Conservation (phyloP, 306 rosid species). For the Cucurbita moschata region DNA sequence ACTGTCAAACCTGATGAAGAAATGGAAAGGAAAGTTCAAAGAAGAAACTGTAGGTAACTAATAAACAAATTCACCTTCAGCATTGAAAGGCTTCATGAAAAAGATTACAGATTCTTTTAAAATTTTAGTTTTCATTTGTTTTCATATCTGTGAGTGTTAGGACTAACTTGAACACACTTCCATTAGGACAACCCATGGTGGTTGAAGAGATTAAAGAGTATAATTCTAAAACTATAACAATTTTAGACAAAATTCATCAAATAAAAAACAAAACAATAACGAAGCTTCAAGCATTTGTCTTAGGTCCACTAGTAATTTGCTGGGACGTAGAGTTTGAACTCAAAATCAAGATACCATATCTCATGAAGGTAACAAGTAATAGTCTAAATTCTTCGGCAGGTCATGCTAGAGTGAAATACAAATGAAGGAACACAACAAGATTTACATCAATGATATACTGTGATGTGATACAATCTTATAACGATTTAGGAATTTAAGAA, state of each 20-base stretch:
- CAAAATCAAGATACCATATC: not conserved
- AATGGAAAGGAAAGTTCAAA: not conserved
- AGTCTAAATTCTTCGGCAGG: not conserved
- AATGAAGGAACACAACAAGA: not conserved
- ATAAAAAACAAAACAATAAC: not conserved
- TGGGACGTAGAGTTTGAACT: not conserved
- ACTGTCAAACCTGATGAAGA: constrained; percentile 48
- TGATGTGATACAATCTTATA: not conserved
- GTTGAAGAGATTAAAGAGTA: too few species aligned
- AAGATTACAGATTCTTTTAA: not conserved
- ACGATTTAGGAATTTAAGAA: not conserved
- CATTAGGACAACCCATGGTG: too few species aligned
- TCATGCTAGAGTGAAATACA: not conserved
- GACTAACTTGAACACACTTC: not conserved
- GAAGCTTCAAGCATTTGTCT: not conserved
- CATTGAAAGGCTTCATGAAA: not conserved
- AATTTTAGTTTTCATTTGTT: too few species aligned
- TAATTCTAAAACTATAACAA: too few species aligned
- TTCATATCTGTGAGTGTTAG: not conserved
- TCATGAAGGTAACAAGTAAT: not conserved
- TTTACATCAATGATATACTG: not conserved
- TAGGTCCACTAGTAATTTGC: not conserved
- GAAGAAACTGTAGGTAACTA: not conserved
- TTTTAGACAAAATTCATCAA: too few species aligned
- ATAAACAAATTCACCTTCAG: not conserved